phyloP scores from a whole-genome alignment of 305 asterid genomes.

The Solanum hybrid region DNA sequence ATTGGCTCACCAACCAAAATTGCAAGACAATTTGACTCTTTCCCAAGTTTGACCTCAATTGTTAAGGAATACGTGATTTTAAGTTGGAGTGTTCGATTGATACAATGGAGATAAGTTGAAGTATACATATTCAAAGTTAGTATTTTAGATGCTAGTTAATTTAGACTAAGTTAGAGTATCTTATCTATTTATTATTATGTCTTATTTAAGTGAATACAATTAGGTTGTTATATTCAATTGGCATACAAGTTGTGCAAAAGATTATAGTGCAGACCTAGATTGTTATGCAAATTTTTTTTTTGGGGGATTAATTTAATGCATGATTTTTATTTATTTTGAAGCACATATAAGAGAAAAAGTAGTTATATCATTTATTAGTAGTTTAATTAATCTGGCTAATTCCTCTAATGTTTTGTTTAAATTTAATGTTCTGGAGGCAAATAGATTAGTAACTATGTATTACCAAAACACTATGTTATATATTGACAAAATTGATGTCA shows the following conservation, averaged over 20 bases:
- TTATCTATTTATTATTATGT: no score
- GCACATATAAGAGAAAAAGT: neutral
- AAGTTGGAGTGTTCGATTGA: neutral
- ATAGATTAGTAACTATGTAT: neutral
- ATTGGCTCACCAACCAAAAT: neutral
- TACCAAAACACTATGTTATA: neutral
- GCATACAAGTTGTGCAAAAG: neutral
- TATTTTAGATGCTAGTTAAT: neutral
- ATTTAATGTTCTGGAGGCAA: no score
- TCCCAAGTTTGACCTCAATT: neutral
- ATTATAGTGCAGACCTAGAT: neutral
- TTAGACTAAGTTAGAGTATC: neutral
- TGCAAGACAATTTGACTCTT: neutral
- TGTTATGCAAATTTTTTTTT: neutral
- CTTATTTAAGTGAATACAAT: neutral
- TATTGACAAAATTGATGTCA: neutral
- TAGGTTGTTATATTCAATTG: neutral
- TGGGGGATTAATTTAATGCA: no score
- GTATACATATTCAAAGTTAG: neutral
- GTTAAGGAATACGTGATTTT: neutral
- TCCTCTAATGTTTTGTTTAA: neutral
- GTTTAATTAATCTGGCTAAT: neutral
- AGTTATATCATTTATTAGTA: neutral
- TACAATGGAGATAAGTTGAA: neutral
- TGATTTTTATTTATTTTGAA: no score